Conservation (phyloP, 2,329 filamentous ascomycete genomes). For the Tolypocladium ovalisporum region DNA sequence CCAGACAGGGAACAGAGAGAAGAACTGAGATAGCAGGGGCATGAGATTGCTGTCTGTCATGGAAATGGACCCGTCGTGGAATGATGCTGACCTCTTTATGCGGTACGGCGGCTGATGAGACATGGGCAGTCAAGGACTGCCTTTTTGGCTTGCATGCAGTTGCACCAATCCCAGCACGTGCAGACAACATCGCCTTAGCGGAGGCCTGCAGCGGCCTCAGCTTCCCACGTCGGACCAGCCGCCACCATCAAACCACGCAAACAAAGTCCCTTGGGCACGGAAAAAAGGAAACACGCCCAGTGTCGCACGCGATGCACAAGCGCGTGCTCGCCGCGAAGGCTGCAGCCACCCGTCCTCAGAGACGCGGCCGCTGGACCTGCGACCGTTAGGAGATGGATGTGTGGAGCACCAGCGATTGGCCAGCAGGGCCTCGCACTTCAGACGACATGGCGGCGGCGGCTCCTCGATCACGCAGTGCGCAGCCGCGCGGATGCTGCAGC, state of each 20-base stretch:
- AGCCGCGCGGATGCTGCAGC: slow-evolving; percentile 5
- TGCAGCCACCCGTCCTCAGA: not conserved
- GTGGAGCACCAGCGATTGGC: slow-evolving; percentile 15
- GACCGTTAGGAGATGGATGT: slow-evolving; percentile 1
- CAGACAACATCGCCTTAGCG: not conserved
- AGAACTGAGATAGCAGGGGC: not conserved
- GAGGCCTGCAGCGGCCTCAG: not conserved
- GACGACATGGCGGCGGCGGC: slow-evolving; percentile 1
- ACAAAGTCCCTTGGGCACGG: not conserved
- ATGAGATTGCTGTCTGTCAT: not conserved
- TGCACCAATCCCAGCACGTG: not conserved
- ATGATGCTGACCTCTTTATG: too few species aligned
- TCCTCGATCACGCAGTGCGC: not conserved
- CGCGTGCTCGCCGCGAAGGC: not conserved
- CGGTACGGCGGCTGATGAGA: not conserved
- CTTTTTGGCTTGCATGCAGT: not conserved
- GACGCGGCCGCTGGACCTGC: not conserved
- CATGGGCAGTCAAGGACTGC: not conserved
- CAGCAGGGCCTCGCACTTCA: slow-evolving; percentile 5
- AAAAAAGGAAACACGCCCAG: too few species aligned
- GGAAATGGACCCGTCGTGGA: not conserved
- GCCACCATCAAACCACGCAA: not conserved
- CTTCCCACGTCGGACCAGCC: not conserved
- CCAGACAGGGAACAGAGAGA: not conserved
- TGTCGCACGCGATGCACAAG: not conserved